These are phyloP conservation scores for Lyophyllum shimeji DNA, from an alignment of 768 basidiomycete genomes.

Conservation along the genomic window DNA sequence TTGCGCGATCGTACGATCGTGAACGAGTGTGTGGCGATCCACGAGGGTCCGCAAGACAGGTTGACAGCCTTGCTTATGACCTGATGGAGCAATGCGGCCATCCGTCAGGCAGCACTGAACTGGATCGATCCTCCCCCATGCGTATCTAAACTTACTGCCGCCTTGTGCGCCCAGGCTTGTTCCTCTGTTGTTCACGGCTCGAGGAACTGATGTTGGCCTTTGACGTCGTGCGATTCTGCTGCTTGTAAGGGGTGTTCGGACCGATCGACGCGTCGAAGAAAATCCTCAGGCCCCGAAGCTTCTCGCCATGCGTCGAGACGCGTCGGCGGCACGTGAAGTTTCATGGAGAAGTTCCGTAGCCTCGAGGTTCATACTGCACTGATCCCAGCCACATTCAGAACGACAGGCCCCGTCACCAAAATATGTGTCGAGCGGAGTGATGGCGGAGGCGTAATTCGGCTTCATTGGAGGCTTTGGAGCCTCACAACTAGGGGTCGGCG, in stretches of 20 bases:
- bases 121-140: background rate
- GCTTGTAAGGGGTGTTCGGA: background rate
- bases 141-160: background rate
- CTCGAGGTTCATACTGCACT: background rate
- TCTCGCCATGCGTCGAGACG: slow-evolving; percentile 2
- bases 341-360: background rate
- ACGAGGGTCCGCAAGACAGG: background rate
- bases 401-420: too few species aligned
- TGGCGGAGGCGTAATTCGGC: too few species aligned
- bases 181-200: background rate
- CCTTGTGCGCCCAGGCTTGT: background rate
- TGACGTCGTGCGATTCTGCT: background rate
- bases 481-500: too few species aligned
- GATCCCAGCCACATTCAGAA: too few species aligned
- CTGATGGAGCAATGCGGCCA: background rate
- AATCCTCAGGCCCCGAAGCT: background rate
- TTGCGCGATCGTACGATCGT: background rate
- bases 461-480: too few species aligned
- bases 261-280: background rate
- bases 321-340: background rate
- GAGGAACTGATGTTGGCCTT: background rate
- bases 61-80: background rate
- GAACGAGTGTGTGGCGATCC: background rate
- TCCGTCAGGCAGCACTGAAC: background rate
- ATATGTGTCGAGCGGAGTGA: too few species aligned